These are phyloP conservation scores for Solanum chilense DNA, from an alignment of 257 asterid species.

Conservation along the genomic window DNA sequence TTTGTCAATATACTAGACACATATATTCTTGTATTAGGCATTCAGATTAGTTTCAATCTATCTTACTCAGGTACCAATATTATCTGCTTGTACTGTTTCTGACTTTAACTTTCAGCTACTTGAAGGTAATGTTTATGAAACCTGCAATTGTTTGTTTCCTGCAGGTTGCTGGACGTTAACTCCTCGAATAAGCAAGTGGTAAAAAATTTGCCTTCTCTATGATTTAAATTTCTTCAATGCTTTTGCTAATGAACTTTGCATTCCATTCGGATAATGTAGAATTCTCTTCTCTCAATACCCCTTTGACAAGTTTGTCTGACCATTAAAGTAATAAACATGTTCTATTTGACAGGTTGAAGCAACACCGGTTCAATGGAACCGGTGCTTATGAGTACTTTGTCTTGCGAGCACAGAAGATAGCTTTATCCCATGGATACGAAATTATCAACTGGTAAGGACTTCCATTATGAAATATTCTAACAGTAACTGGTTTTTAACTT, in stretches of 20 bases:
- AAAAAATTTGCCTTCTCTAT: not conserved
- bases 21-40: not conserved
- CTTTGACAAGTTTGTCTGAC: not conserved
- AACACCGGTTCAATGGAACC: conserved; percentile 24
- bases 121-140: not conserved
- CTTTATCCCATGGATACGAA: conserved; percentile 83
- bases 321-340: not conserved
- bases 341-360: conserved; percentile 38
- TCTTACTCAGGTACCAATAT: not conserved
- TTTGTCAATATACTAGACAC: not conserved
- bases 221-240: not conserved
- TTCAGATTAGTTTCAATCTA: not conserved
- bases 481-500: not conserved
- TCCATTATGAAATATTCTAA: not conserved
- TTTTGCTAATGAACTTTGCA: not conserved
- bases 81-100: not conserved
- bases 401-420: conserved; percentile 74
- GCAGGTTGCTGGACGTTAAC: conserved; percentile 83
- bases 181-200: conserved; percentile 69
- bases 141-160: conserved; percentile 1
- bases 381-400: conserved; percentile 74
- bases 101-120: not conserved
- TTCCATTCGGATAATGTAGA: not conserved
- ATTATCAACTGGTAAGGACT: conserved; percentile 72
- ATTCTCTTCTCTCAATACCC: not conserved